Base-by-base conservation (phyloP, 2,329 filamentous ascomycete species). In the Scedosporium aurantiacum region DNA sequence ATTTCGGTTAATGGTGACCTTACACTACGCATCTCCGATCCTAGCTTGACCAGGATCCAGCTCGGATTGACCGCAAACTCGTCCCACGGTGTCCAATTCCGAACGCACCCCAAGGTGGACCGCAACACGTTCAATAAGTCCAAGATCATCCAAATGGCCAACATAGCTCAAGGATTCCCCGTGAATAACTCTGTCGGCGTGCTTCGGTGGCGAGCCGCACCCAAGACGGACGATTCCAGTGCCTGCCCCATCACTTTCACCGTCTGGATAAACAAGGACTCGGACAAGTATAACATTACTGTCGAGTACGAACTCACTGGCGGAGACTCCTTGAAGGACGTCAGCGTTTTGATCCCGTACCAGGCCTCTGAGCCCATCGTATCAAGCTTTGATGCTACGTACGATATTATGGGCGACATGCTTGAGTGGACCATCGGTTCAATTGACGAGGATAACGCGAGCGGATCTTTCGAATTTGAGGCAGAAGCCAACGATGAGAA, bases 101-200 rank as follows among this genome's bases (percentile, higher is more conserved):
- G 91, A 68, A 94, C 93, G 45, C 94, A 99, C 73, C 94, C 94
- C 60, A 97, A 97, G 72, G 93, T 99, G 61, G 93, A 99, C 77
- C 92, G 90, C 72, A 83, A 84, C 60, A 79, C 90, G 12, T 99
- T 97, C 81, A 91, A 87, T 71, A 88, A 81, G 71, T 84, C 86
- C 68, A 94, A 90, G 72, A 77, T 82, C 27, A 93, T 99, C 65
- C 94, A 97, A 75, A 87, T 97, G 74, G 91, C 89, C 75, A 96
- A 97, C 71, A 81, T 84, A 2, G 82, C 85, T 47, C 92, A 92
- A 70, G 90, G 91, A 25, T 99, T 99, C 79, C 94, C 94, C 0
- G 86, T 91, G 27, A 97, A 97, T 76, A 95, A 96, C 72, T 86
- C 89, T 16, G 93, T 97, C 62, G 91, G 90, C 61, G 92, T 97